phyloP scores from a whole-genome alignment of 768 basidiomycete species.

The Leccinum longicurvipes region DNA sequence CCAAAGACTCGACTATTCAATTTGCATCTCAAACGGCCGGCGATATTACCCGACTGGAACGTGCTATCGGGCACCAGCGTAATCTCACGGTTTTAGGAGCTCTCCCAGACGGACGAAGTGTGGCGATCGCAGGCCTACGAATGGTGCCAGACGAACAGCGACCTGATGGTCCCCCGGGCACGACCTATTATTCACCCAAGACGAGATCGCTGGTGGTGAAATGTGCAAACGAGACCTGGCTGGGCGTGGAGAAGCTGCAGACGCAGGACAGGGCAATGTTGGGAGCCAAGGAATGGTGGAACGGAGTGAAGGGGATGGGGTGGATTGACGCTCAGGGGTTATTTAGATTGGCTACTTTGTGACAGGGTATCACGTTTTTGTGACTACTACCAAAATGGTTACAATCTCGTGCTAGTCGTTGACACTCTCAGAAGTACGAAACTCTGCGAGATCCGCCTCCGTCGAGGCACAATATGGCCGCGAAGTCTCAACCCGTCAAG shows the following conservation, averaged over 20 bases:
- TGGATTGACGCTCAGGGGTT: conserved; percentile 16
- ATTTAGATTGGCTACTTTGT: conserved; percentile 14
- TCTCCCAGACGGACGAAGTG: conserved; percentile 28
- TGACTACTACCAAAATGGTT: too few species aligned
- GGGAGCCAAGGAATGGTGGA: conserved; percentile 73
- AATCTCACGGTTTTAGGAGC: conserved; percentile 17
- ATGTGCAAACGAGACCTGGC: conserved; percentile 50
- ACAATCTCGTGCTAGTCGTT: too few species aligned
- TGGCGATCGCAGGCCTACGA: conserved; percentile 20
- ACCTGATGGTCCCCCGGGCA: conserved; percentile 34
- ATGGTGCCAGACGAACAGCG: conserved; percentile 5
- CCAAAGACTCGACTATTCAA: conserved; percentile 12
- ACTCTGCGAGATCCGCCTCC: conserved; percentile 14
- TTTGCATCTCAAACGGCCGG: conserved; percentile 22
- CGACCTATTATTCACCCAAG: conserved; percentile 41
- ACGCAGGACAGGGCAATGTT: conserved; percentile 57
- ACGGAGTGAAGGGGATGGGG: conserved; percentile 48
- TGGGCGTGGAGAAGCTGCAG: conserved; percentile 57
- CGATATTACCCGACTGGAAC: conserved; percentile 20
- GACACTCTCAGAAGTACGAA: not conserved
- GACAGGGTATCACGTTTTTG: not conserved
- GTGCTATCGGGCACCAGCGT: conserved; percentile 30
- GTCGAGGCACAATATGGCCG: conserved; percentile 18
- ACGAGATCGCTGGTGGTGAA: conserved; percentile 45
- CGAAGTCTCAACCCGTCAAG: conserved; percentile 11